Conservation (phyloP, 164 flowering plant genomes). For the Piper betle region DNA sequence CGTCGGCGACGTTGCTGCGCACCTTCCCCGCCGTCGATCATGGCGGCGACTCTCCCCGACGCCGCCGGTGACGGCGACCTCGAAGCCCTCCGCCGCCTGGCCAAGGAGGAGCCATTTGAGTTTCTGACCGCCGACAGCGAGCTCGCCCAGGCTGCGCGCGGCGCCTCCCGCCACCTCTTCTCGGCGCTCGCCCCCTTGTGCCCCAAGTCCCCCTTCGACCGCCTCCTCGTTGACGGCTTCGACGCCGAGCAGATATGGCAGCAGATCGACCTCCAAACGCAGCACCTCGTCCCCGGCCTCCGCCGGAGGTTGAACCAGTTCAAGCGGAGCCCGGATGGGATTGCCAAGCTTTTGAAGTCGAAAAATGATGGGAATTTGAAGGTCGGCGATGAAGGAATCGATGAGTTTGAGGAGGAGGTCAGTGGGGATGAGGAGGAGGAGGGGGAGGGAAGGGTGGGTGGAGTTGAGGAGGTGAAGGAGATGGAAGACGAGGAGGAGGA, state of each 20-base stretch:
- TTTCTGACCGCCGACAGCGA: conserved; percentile 39
- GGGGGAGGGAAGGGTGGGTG: not conserved
- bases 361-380: not conserved
- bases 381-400: conserved; percentile 2
- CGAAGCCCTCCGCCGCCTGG: conserved; percentile 30
- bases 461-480: conserved; percentile 9
- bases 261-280: conserved; percentile 66
- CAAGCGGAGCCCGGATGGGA: conserved; percentile 42
- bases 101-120: conserved; percentile 36
- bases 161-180: conserved; percentile 44
- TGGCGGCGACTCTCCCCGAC: not conserved
- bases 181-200: conserved; percentile 38
- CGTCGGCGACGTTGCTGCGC: no score
- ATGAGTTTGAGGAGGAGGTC: conserved; percentile 8
- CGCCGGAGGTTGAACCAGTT: conserved; percentile 38
- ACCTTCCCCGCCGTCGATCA: no score
- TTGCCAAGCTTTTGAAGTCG: conserved; percentile 19
- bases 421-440: not conserved
- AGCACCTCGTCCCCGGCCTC: conserved; percentile 34
- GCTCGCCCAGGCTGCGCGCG: conserved; percentile 37
- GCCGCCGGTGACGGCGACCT: conserved; percentile 3
- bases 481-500: conserved; percentile 12
- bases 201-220: conserved; percentile 60
- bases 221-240: conserved; percentile 49
- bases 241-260: conserved; percentile 97